Evolutionary conservation across 2,329 filamentous ascomycete species (phyloP).

Genomic region (Talaromyces verruculosus): DNA sequence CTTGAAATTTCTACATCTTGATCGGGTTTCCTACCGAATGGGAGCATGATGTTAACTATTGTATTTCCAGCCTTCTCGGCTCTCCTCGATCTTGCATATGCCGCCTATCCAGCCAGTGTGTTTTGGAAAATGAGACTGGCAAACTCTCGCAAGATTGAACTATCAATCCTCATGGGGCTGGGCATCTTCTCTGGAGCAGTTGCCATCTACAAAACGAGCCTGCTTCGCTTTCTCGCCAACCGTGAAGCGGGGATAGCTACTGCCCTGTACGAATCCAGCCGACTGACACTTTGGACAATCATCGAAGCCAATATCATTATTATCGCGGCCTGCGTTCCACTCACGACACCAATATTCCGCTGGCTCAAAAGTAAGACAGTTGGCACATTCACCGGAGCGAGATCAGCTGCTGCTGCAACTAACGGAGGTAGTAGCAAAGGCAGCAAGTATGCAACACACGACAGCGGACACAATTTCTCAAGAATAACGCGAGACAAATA

Average conservation of each 20-base stretch:
- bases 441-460: neutral
- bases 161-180: conserved; percentile 9
- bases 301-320: neutral
- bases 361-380: neutral
- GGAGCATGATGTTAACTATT: neutral
- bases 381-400: neutral
- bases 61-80: neutral
- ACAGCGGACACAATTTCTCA: neutral
- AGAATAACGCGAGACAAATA: neutral
- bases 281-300: neutral
- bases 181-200: conserved; percentile 1
- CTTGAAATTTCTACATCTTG: neutral
- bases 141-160: neutral
- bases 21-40: neutral
- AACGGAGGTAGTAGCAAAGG: neutral
- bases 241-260: neutral
- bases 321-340: neutral
- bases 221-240: neutral
- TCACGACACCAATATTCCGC: neutral
- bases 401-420: neutral
- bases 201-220: neutral
- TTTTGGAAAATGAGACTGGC: conserved; percentile 7
- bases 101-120: conserved; percentile 2
- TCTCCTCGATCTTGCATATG: neutral
- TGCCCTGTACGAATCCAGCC: neutral